phyloP scores from a whole-genome alignment of 2,329 filamentous ascomycete genomes.

The Arthrocladium fulminans region DNA sequence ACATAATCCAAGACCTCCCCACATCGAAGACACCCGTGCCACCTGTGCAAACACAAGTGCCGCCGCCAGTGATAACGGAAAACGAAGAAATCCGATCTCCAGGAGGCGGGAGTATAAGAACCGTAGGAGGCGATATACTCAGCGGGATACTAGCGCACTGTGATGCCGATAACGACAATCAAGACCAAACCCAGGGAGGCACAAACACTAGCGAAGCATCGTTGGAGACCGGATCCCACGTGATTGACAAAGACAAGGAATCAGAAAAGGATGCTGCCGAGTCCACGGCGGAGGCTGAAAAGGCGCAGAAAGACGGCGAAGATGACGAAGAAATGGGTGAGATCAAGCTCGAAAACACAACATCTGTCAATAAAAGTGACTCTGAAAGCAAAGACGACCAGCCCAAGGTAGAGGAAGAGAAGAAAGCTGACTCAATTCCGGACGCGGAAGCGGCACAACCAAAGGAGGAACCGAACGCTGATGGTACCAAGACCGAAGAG shows the following conservation, averaged over 20 bases:
- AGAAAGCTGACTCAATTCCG: background rate
- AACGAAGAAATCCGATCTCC: slow-evolving; percentile 6
- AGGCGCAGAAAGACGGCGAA: background rate
- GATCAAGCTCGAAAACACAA: slow-evolving; percentile 6
- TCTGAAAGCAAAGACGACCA: background rate
- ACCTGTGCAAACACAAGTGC: background rate
- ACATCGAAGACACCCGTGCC: background rate
- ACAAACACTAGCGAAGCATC: background rate
- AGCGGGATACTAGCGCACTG: slow-evolving; percentile 20
- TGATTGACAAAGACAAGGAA: background rate
- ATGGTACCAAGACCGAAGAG: background rate
- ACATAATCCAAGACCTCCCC: background rate
- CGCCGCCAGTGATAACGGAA: background rate
- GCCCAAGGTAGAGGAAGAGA: background rate
- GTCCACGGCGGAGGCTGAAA: background rate
- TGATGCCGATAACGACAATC: slow-evolving; percentile 6
- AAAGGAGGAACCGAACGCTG: background rate
- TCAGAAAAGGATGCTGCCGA: background rate
- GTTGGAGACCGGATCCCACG: too few relatives aligned
- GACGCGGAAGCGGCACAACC: background rate
- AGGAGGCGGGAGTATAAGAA: slow-evolving; percentile 20
- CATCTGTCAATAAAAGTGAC: background rate
- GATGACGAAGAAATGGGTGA: slow-evolving; percentile 11
- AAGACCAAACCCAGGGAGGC: background rate
- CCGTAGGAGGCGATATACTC: slow-evolving; percentile 17